These are phyloP conservation scores for Coccomyxa sp. DNA, from an alignment of 139 green algal genomes.

Conservation along the genomic window DNA sequence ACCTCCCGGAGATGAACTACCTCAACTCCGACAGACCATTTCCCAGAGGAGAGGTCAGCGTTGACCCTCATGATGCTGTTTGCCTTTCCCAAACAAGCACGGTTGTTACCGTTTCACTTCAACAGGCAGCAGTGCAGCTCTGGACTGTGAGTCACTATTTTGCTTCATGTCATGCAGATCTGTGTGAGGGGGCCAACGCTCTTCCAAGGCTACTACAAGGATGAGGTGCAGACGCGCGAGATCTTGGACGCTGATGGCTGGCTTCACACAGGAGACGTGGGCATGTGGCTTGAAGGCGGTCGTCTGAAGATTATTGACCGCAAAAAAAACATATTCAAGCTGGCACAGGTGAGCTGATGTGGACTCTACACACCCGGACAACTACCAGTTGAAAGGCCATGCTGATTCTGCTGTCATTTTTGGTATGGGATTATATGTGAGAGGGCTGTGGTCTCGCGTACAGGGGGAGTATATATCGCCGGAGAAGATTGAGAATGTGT, in stretches of 20 bases:
- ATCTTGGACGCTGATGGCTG: conserved; percentile 86
- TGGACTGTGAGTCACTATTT: too few species aligned
- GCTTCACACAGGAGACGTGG: conserved; percentile 94
- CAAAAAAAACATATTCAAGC: conserved; percentile 98
- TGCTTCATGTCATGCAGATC: conserved; percentile 60
- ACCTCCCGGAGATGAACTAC: conserved; percentile 98
- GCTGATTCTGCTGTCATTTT: neutral
- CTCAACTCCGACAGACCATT: conserved; percentile 67
- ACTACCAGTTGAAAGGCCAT: neutral
- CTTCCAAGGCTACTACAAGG: conserved; percentile 88
- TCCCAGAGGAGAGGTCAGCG: conserved; percentile 69
- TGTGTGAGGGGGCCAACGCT: conserved; percentile 88
- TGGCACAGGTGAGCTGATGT: conserved; percentile 58
- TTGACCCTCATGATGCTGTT: too few species aligned
- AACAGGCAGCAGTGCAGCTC: too few species aligned
- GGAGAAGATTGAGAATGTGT: conserved; percentile 97
- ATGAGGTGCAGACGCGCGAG: conserved; percentile 69
- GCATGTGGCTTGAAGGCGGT: conserved; percentile 64
- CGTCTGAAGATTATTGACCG: conserved; percentile 96
- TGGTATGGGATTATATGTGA: neutral
- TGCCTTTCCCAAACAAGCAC: too few species aligned
- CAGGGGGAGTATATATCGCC: conserved; percentile 97
- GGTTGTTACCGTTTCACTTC: too few species aligned
- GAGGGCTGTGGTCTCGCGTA: neutral
- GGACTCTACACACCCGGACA: too few species aligned